phyloP scores from a whole-genome alignment of 768 basidiomycete species.

The Naganishia antarctica region DNA sequence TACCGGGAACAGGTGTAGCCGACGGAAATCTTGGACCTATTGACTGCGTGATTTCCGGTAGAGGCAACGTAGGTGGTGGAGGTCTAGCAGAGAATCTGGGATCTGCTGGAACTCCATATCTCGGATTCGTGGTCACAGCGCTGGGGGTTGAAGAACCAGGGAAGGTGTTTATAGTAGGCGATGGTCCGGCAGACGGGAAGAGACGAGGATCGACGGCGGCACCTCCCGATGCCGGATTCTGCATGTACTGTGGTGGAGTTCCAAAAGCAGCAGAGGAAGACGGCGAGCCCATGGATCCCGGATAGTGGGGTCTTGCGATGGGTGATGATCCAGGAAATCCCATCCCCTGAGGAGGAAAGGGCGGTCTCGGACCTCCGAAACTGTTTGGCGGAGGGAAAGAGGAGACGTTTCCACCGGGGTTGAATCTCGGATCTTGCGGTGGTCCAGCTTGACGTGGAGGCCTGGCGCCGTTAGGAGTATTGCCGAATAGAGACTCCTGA shows the following conservation, averaged over 20 bases:
- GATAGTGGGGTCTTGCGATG: background rate
- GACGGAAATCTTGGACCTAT: conserved; percentile 8
- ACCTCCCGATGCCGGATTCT: background rate
- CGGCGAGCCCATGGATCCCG: background rate
- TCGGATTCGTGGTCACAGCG: background rate
- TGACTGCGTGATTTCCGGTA: background rate
- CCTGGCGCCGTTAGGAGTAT: background rate
- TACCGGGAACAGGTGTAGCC: background rate
- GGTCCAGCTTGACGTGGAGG: background rate
- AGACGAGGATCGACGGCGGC: background rate
- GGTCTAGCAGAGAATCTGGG: background rate
- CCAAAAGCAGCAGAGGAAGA: background rate
- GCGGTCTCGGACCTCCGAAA: background rate
- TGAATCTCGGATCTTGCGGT: conserved; percentile 1
- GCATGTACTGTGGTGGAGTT: background rate
- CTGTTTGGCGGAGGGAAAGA: background rate
- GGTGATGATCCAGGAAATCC: background rate
- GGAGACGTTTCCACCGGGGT: background rate
- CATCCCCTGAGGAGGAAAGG: background rate
- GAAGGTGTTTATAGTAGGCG: background rate
- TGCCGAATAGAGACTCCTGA: conserved; percentile 14
- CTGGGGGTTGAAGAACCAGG: background rate
- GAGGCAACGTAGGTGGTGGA: background rate
- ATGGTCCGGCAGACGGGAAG: background rate
- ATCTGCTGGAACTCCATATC: background rate